Evolutionary conservation across 2,329 filamentous ascomycete genomes (phyloP), one percentile per base, ranked within the genome.

Genomic region (Diplodia intermedia): DNA sequence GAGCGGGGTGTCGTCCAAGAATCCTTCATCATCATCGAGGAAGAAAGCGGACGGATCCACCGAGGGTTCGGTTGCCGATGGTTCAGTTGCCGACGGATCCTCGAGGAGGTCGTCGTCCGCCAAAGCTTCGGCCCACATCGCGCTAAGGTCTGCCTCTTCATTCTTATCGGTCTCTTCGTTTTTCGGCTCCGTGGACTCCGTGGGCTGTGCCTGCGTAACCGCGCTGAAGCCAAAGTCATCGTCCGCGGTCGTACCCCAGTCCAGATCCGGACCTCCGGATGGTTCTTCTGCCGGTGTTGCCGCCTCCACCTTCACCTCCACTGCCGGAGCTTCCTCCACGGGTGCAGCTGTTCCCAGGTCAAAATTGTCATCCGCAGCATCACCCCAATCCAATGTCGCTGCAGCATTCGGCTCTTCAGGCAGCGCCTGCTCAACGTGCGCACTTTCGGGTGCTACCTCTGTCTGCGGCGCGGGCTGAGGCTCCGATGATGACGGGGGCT

Each of bases 121-220:
- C 73, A 97, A 87, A 53, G 92, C 91, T 56, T 91, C 90, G 71
- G 92, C 88, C 92, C 94, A 97, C 72, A 92, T 89, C 20, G 91
- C 91, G 55, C 91, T 90, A 50, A 95, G 78, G 74, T 94, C 91
- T 52, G 89, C 86, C 7, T 86, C 82, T 5, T 73, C 72, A 18
- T 65, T 49, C 18, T 65, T 50, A 3, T 50, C 26, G 18, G 50
- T 49, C 12, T 54, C 31, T 26, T 54, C 56, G 23, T 26, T 53
- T n/a, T 53, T 47, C 49, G 61, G 20, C 43, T 49, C 47, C 2
- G 26, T 26, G 6, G 54, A 15, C 43, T 49, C 33, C 2, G 26
- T 26, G 6, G 40, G 29, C 53, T 57, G 40, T n/a, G 69, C 52
- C 38, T 52, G 50, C 7, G 50, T 3, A 14, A 49, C 40, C 36